These are phyloP conservation scores for Achaetomium macrosporum DNA, from an alignment of 2,329 filamentous ascomycete genomes.

Conservation along the genomic window DNA sequence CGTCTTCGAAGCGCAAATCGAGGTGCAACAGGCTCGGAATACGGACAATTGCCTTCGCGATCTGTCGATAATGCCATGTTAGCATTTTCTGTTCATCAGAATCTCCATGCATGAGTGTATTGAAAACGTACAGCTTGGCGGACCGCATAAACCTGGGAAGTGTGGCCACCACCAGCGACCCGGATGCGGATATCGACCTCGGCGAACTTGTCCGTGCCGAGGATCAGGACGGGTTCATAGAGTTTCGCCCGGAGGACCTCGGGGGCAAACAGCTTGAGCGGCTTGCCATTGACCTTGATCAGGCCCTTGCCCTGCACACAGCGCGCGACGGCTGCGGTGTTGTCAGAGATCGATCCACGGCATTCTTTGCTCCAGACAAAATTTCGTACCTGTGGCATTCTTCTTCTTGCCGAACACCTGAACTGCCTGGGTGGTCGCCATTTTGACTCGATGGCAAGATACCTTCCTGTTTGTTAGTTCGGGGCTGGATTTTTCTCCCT, in stretches of 20 bases:
- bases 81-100: constrained; percentile 9
- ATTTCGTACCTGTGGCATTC: constrained; percentile 67
- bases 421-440: constrained; percentile 73
- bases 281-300: constrained; percentile 98
- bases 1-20: constrained; percentile 4
- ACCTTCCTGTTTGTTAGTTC: constrained; percentile 26
- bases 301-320: constrained; percentile 53
- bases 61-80: constrained; percentile 34
- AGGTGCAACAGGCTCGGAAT: constrained; percentile 1
- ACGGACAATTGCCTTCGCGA: constrained; percentile 85
- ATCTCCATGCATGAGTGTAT: neutral
- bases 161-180: constrained; percentile 95
- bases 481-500: constrained; percentile 23
- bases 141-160: constrained; percentile 83
- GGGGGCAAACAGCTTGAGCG: constrained; percentile 88
- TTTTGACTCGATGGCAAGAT: constrained; percentile 43
- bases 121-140: constrained; percentile 63
- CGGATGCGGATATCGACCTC: constrained; percentile 95
- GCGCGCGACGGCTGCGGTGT: constrained; percentile 26
- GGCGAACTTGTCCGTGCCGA: constrained; percentile 73
- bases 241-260: constrained; percentile 99
- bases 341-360: constrained; percentile 14
- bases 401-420: constrained; percentile 99
- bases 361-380: constrained; percentile 11
- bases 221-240: constrained; percentile 97